Evolutionary conservation across 2,329 filamentous ascomycete genomes (phyloP).

Genomic region (Fusarium heterosporum): DNA sequence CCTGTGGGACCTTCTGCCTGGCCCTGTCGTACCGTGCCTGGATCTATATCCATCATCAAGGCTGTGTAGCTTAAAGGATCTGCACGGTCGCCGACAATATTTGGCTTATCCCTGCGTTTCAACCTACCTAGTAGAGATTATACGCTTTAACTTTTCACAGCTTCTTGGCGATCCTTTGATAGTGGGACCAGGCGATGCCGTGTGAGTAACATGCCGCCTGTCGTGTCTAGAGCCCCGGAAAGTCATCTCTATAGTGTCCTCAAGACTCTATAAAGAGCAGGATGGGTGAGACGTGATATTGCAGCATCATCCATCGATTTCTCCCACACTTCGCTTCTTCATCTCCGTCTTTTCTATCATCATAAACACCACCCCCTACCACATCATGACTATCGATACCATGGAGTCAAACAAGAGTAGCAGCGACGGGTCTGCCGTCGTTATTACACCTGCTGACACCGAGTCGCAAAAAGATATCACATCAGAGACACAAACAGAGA

Average conservation of each 20-base stretch:
- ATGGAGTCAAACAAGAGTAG: constrained; percentile 43
- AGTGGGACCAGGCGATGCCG: constrained; percentile 11
- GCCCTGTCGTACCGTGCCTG: constrained; percentile 9
- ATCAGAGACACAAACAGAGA: constrained; percentile 21
- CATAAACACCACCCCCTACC: neutral
- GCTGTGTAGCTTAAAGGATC: constrained; percentile 21
- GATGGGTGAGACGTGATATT: neutral
- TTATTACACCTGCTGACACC: constrained; percentile 41
- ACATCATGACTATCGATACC: constrained; percentile 29
- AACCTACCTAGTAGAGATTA: neutral
- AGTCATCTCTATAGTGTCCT: neutral
- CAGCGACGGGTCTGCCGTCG: constrained; percentile 37
- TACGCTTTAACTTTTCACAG: neutral
- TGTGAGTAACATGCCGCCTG: constrained; percentile 34
- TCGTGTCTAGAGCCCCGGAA: constrained; percentile 2
- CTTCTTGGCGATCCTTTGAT: neutral
- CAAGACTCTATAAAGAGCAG: constrained; percentile 18
- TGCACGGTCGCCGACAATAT: neutral
- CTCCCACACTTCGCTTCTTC: neutral
- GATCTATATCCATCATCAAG: constrained; percentile 17
- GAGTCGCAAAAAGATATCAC: constrained; percentile 29
- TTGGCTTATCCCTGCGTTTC: neutral
- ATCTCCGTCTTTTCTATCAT: neutral
- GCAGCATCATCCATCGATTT: neutral
- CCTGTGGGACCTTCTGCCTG: constrained; percentile 9